phyloP scores from a whole-genome alignment of 208 protist genomes.

The Trichomonas gallinae region DNA sequence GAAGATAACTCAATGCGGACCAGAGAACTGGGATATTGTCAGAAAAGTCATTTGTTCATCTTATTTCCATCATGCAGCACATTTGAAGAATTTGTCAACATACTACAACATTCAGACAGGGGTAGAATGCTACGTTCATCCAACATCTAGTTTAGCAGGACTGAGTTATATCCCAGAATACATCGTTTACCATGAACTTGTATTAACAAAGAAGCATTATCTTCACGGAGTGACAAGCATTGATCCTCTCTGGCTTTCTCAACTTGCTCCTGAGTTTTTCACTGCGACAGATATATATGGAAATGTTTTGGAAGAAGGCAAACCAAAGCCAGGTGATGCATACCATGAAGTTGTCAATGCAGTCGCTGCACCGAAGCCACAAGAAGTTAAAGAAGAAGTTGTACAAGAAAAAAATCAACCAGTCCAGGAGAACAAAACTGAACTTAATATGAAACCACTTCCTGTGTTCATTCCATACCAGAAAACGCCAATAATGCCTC shows the following conservation, averaged over 20 bases:
- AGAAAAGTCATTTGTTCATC: conserved; percentile 72
- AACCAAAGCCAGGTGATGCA: neutral
- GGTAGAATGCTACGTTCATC: conserved; percentile 83
- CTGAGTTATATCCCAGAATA: conserved; percentile 74
- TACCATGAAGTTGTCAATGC: neutral
- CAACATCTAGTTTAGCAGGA: conserved; percentile 80
- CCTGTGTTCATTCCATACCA: neutral
- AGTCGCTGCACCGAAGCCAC: neutral
- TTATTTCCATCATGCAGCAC: conserved; percentile 73
- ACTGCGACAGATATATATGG: conserved; percentile 2
- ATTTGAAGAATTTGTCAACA: conserved; percentile 76
- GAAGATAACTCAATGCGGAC: neutral
- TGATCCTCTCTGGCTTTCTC: conserved; percentile 84
- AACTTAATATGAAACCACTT: neutral
- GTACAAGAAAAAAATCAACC: neutral
- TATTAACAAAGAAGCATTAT: conserved; percentile 86
- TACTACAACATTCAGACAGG: conserved; percentile 87
- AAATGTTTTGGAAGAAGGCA: neutral
- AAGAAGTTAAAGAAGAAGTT: neutral
- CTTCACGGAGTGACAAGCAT: conserved; percentile 67
- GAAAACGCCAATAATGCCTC: neutral
- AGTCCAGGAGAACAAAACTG: no score
- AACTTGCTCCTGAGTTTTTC: conserved; percentile 68
- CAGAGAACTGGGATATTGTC: conserved; percentile 59
- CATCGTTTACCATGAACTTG: conserved; percentile 92